These are phyloP conservation scores for Priceomyces melissophilus DNA, from an alignment of 805 yeast species.

Conservation along the genomic window DNA sequence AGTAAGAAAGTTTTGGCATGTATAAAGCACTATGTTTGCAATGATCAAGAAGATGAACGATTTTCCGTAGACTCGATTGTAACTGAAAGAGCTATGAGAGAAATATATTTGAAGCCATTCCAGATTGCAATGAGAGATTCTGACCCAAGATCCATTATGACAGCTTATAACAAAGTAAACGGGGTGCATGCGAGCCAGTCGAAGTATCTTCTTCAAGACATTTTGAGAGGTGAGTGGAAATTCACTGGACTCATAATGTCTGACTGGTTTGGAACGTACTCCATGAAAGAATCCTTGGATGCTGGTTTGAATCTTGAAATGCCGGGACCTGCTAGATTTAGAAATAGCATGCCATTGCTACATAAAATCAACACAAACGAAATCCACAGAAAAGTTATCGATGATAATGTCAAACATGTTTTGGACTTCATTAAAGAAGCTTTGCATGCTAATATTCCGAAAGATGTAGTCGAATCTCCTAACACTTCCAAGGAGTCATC, in stretches of 20 bases:
- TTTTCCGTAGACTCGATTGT: constrained; percentile 25
- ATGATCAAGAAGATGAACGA: constrained; percentile 32
- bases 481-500: constrained; percentile 24
- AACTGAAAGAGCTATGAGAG: constrained; percentile 29
- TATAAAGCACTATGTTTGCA: constrained; percentile 31
- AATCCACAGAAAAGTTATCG: constrained; percentile 20
- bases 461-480: constrained; percentile 18
- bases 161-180: constrained; percentile 29
- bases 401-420: constrained; percentile 25
- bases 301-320: constrained; percentile 32
- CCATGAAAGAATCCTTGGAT: constrained; percentile 22
- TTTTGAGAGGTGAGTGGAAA: constrained; percentile 27
- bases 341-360: constrained; percentile 13
- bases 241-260: constrained; percentile 34
- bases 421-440: constrained; percentile 24
- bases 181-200: constrained; percentile 28
- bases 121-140: constrained; percentile 28
- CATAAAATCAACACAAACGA: constrained; percentile 26
- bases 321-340: constrained; percentile 30
- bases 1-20: constrained; percentile 25
- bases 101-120: constrained; percentile 33
- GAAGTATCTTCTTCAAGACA: constrained; percentile 18
- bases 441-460: constrained; percentile 16
- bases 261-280: constrained; percentile 32
- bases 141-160: constrained; percentile 29